Conservation (phyloP, 176 grass and related monocot genomes). For the Urochloa ruziziensis region DNA sequence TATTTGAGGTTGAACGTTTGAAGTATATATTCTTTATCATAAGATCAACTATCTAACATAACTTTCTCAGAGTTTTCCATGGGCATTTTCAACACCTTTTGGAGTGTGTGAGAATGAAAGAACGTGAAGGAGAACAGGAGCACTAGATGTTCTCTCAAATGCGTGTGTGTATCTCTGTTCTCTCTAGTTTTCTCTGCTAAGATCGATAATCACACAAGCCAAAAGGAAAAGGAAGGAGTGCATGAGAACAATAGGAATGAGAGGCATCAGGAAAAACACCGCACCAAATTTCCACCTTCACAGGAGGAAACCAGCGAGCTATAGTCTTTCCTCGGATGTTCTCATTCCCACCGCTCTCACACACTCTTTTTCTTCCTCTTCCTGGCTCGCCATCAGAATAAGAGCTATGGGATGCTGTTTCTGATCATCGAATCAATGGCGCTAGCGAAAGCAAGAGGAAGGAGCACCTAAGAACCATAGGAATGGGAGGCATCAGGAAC, state of each 20-base stretch:
- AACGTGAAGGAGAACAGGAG: not conserved
- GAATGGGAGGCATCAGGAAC: slow-evolving; percentile 36
- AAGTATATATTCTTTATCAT: not conserved
- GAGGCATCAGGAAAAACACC: slow-evolving; percentile 31
- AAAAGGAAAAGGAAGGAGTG: slow-evolving; percentile 32
- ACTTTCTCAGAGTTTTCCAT: not conserved
- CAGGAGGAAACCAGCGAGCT: not conserved
- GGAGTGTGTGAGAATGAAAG: not conserved
- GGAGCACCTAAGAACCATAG: slow-evolving; percentile 6
- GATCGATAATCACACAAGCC: not conserved
- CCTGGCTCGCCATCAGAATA: not conserved
- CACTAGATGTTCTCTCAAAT: not conserved
- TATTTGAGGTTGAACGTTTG: not conserved
- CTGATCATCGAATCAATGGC: not conserved
- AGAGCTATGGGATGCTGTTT: not conserved
- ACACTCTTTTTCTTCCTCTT: not conserved
- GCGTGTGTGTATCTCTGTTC: not conserved
- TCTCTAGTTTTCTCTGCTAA: not conserved
- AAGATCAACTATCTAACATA: not conserved
- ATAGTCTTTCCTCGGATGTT: slow-evolving; percentile 3
- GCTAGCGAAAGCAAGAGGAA: slow-evolving; percentile 3
- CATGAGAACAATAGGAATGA: slow-evolving; percentile 36
- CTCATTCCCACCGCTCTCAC: not conserved
- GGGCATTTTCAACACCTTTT: not conserved
- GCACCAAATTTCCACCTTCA: not conserved